Evolutionary conservation across 2,329 filamentous ascomycete genomes (phyloP), one percentile per base, ranked within the genome.

Genomic region (Botryosphaeria agaves): DNA sequence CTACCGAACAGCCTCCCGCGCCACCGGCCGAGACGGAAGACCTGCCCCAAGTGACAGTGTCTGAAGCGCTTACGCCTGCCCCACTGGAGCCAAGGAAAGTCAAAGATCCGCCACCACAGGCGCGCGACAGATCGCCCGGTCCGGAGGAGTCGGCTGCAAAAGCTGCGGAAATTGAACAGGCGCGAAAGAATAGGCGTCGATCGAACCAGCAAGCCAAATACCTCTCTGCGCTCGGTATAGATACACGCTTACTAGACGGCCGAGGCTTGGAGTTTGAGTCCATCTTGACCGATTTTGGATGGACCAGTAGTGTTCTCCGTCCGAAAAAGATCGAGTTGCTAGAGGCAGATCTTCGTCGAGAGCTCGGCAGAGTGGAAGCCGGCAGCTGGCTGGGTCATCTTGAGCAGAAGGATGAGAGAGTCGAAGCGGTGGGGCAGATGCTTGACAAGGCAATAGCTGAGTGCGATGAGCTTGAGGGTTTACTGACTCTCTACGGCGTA

Each of bases 401-500:
- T 2, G 69, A 87, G 40, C 80, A 89, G 40, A 84, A 93, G 44
- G 87, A 95, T 48, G 84, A 89, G 37, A 72, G 87, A 34, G 79
- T 94, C 2, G 76, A 83, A 34, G 78, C 80, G 16, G 82, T 98
- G 41, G 84, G 87, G 43, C 70, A 62, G 34, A 74, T 92, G 32
- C 76, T 98, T 32, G 87, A 98, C 47, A 67, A 76, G 38, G 80
- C 84, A n/a, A 84, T 98, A 43, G 69, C 76, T 14, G 89, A 98
- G 56, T 95, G 89, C 45, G 91, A 98, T 43, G 87, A 95, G 56
- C 63, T 98, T 34, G 89, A 98, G 49, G 91, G 91, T 35, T 64
- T 98, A 23, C 61, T 98, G 31, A 98, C 89, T 0, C 59, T 98
- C 19, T 98, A 98, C 53, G 82, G 81, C 28, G 89, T 95, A 16